These are phyloP conservation scores for Russula brevipes DNA, from an alignment of 768 basidiomycete species.

Conservation along the genomic window DNA sequence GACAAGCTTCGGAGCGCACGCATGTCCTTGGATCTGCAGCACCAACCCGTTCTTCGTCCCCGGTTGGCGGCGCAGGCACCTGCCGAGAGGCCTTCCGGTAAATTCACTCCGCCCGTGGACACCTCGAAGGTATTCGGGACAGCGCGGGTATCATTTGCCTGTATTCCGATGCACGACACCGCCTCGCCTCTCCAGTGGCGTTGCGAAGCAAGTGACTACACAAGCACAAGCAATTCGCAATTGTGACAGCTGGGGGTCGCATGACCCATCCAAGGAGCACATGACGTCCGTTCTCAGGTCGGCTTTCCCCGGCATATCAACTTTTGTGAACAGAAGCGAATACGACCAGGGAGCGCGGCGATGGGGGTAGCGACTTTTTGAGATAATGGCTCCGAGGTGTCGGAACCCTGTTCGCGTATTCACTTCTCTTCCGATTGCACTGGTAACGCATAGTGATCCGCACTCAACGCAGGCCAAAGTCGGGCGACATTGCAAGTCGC, in stretches of 20 bases:
- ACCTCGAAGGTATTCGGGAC: no score
- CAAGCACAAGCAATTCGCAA: not conserved
- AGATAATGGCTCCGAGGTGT: no score
- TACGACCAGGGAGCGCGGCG: no score
- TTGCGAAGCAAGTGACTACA: not conserved
- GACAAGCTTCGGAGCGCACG: not conserved
- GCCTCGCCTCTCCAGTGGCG: not conserved
- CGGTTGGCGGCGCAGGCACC: no score
- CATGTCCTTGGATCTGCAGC: not conserved
- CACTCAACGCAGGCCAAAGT: not conserved
- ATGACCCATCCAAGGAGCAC: conserved; percentile 6
- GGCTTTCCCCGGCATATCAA: not conserved
- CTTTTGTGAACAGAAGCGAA: no score
- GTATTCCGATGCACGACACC: no score
- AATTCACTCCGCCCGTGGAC: no score
- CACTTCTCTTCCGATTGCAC: not conserved
- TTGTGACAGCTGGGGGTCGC: not conserved
- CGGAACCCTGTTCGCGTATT: no score
- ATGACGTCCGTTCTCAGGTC: not conserved
- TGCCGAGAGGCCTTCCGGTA: no score
- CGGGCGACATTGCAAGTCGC: not conserved
- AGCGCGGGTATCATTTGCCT: no score
- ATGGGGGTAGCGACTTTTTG: no score
- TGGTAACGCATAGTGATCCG: not conserved
- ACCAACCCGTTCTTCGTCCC: not conserved